phyloP scores from a whole-genome alignment of 1,284 basidiomycete genomes.

The Heliocybe sulcata region DNA sequence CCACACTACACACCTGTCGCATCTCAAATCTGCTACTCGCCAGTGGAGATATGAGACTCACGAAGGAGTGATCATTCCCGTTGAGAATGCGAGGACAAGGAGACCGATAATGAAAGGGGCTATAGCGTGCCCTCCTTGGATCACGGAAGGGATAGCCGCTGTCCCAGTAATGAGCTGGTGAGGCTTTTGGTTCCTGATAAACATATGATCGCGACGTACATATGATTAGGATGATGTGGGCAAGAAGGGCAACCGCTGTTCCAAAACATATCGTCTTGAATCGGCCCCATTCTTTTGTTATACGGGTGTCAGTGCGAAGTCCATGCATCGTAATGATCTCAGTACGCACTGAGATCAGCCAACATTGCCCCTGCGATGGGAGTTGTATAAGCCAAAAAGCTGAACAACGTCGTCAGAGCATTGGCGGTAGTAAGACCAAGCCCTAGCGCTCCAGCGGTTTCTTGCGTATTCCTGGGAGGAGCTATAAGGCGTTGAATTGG shows the following conservation, averaged over 20 bases:
- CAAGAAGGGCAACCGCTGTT: constrained; percentile 18
- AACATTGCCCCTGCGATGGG: constrained; percentile 27
- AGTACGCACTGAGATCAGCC: constrained; percentile 19
- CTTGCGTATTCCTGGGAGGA: constrained; percentile 24
- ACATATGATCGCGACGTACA: not conserved
- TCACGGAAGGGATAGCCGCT: not conserved
- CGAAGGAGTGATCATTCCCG: not conserved
- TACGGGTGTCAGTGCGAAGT: not conserved
- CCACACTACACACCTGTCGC: not conserved
- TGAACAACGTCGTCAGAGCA: constrained; percentile 16
- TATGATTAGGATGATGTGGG: constrained; percentile 9
- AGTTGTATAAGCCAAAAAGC: constrained; percentile 19
- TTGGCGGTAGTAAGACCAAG: constrained; percentile 19
- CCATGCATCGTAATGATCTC: not conserved
- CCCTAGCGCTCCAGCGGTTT: constrained; percentile 26
- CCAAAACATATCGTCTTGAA: constrained; percentile 34
- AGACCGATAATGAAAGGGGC: not conserved
- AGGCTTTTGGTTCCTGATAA: not conserved
- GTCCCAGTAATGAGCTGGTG: not conserved
- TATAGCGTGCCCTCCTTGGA: not conserved
- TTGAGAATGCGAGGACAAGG: not conserved
- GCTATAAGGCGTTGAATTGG: constrained; percentile 13
- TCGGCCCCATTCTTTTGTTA: constrained; percentile 32
- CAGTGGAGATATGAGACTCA: not conserved
- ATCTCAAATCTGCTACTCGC: not conserved